A percentile compares a stretch with the other conserved stretches of the same genome.
phyloP scores from a whole-genome alignment of 2,329 filamentous ascomycete species.

The Fusarium sp. region DNA sequence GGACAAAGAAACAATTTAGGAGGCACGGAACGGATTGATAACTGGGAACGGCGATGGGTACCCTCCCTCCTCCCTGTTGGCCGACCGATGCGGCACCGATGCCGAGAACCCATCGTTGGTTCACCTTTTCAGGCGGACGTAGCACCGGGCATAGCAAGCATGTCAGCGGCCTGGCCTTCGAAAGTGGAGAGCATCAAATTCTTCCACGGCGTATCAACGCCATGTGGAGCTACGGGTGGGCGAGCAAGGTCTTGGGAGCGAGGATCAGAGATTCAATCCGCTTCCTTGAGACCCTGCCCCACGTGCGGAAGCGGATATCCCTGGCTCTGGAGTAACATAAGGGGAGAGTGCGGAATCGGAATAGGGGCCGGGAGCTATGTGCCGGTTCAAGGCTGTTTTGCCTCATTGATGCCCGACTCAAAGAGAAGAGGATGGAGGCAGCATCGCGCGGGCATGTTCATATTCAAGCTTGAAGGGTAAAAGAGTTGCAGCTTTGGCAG shows the following conservation, averaged over 20 bases:
- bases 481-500: not conserved
- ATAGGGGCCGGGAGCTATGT: not conserved
- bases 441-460: not conserved
- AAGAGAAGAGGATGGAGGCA: not conserved
- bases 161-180: slow-evolving; percentile 7
- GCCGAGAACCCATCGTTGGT: slow-evolving; percentile 14
- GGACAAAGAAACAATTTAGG: slow-evolving; percentile 11
- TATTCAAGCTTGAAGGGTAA: not conserved
- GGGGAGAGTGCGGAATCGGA: slow-evolving; percentile 1
- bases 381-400: slow-evolving; percentile 2
- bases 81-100: slow-evolving; percentile 41
- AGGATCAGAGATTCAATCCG: slow-evolving; percentile 1
- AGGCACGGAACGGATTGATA: slow-evolving; percentile 19
- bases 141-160: slow-evolving; percentile 24
- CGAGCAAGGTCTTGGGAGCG: slow-evolving; percentile 6
- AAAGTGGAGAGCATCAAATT: slow-evolving; percentile 34
- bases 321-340: slow-evolving; percentile 9
- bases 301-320: slow-evolving; percentile 4
- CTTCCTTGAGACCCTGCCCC: slow-evolving; percentile 1
- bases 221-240: slow-evolving; percentile 22
- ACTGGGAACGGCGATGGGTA: slow-evolving; percentile 13
- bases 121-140: slow-evolving; percentile 13
- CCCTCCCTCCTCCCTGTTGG: slow-evolving; percentile 13
- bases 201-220: slow-evolving; percentile 10
- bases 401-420: not conserved